Conservation (phyloP, 495 filamentous ascomycete genomes). For the Podospora anserina region DNA sequence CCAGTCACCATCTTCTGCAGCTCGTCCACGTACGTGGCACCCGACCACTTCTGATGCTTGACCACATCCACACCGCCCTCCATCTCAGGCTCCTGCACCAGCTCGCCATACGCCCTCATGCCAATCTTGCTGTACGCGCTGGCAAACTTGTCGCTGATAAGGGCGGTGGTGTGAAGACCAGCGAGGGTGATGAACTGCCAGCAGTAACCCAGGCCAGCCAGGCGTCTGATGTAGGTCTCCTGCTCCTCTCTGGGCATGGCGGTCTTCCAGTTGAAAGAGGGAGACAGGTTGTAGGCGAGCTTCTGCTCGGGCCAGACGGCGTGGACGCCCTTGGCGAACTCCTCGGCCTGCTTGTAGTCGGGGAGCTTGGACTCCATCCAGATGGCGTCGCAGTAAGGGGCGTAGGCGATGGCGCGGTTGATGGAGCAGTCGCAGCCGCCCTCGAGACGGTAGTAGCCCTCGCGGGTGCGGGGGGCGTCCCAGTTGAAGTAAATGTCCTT, state of each 20-base stretch:
- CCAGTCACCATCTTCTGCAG: slow-evolving; percentile 96
- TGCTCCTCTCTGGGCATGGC: slow-evolving; percentile 93
- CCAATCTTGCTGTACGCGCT: slow-evolving; percentile 75
- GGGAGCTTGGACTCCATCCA: slow-evolving; percentile 99
- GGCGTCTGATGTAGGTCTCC: slow-evolving; percentile 92
- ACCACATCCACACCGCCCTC: slow-evolving; percentile 86
- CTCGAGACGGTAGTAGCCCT: slow-evolving; percentile 89
- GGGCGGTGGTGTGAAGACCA: slow-evolving; percentile 91
- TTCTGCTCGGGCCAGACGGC: slow-evolving; percentile 95
- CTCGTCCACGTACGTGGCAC: slow-evolving; percentile 90
- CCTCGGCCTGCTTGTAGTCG: slow-evolving; percentile 85
- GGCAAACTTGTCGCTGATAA: slow-evolving; percentile 85
- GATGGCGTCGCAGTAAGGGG: slow-evolving; percentile 90
- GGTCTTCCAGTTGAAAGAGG: slow-evolving; percentile 99
- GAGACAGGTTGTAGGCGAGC: slow-evolving; percentile 94
- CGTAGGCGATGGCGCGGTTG: slow-evolving; percentile 88
- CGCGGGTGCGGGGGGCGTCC: slow-evolving; percentile 84
- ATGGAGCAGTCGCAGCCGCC: slow-evolving; percentile 90
- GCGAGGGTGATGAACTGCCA: slow-evolving; percentile 99
- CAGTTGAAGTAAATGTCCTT: slow-evolving; percentile 87
- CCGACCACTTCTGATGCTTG: slow-evolving; percentile 97
- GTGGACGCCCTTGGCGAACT: slow-evolving; percentile 93
- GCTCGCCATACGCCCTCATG: slow-evolving; percentile 95
- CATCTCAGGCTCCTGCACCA: slow-evolving; percentile 97
- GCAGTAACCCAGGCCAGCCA: slow-evolving; percentile 86